Evolutionary conservation across 768 basidiomycete species (phyloP).

Genomic region (Trametes villosa): DNA sequence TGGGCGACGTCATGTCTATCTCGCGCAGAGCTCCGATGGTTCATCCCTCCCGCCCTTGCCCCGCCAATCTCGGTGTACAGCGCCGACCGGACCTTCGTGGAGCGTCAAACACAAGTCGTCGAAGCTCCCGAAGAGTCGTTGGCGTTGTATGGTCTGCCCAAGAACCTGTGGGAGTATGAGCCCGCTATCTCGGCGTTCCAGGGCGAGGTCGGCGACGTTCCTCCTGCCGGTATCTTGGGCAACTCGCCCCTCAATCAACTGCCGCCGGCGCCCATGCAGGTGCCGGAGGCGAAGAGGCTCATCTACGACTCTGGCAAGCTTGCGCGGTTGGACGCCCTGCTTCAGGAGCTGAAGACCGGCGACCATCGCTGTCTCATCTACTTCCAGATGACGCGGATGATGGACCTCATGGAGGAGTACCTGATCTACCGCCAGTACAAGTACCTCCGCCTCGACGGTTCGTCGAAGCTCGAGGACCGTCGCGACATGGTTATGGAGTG

Average conservation of each 20-base stretch:
- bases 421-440: slow-evolving; percentile 96
- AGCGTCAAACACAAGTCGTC: slow-evolving; percentile 60
- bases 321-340: slow-evolving; percentile 83
- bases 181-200: slow-evolving; percentile 52
- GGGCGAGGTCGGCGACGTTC: slow-evolving; percentile 58
- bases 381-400: slow-evolving; percentile 99
- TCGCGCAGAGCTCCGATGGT: slow-evolving; percentile 80
- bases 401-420: slow-evolving; percentile 99
- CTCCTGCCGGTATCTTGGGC: slow-evolving; percentile 68
- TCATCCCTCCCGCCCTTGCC: slow-evolving; percentile 82
- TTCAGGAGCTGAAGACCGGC: slow-evolving; percentile 89
- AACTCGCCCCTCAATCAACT: slow-evolving; percentile 72
- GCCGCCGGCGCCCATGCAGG: slow-evolving; percentile 83
- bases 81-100: slow-evolving; percentile 77
- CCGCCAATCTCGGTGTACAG: slow-evolving; percentile 79
- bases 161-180: slow-evolving; percentile 62
- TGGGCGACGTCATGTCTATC: slow-evolving; percentile 86
- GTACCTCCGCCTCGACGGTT: slow-evolving; percentile 90
- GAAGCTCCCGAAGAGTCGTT: slow-evolving; percentile 77
- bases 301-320: slow-evolving; percentile 98
- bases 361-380: slow-evolving; percentile 96
- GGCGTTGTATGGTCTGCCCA: slow-evolving; percentile 84
- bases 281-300: slow-evolving; percentile 93
- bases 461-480: slow-evolving; percentile 92
- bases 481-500: slow-evolving; percentile 99